Evolutionary conservation across 495 filamentous ascomycete species (phyloP), one percentile per base, ranked within the genome.

Genomic region (Lasiosphaeriaceae sp.): DNA sequence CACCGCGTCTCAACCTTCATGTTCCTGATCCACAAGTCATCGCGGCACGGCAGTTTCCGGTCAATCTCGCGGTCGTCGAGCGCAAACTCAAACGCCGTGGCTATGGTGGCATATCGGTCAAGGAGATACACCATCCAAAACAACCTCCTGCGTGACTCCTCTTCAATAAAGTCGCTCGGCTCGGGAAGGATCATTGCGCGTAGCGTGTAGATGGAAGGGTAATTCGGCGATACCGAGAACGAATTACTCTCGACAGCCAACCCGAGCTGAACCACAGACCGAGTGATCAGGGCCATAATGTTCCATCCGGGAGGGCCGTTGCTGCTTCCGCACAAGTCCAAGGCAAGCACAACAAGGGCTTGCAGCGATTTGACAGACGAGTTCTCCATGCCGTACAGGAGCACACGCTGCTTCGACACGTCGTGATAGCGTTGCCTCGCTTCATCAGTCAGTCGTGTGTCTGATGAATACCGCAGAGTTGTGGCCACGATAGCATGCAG

Each of bases 61-160:
- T 96, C 90, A 50, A 96, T 93, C 59, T 96, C 90, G 60, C 86
- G 89, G 62, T 95, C 90, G 58, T 90, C 86, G 48, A 96, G 72
- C 2, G 88, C 89, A 69, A 96, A 92, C 66, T 96, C 90, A 60
- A 96, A 94, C 2, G 90, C 89, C 0, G 91, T 96, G 0, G 90
- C 86, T 46, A 95, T 83, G 1, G 90, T 95, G 1, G 91, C 90
- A 62, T 94, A 95, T 41, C 92, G 80, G 70, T 96, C 91, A 34
- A 96, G 78, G 24, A 95, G 67, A 64, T 94, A 96, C 24, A 95
- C 86, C 88, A 91, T 92, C 91, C 91, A 96, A 74, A 96, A 95
- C 1, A 96, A 74, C 7, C 91, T 78, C 41, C 91, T 77, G 41
- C 90, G 77, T 46, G 89, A 86, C 64, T 96, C 91, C 50, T 96